Conservation (phyloP, 2,329 filamentous ascomycete species). For the Fusarium agapanthi region DNA sequence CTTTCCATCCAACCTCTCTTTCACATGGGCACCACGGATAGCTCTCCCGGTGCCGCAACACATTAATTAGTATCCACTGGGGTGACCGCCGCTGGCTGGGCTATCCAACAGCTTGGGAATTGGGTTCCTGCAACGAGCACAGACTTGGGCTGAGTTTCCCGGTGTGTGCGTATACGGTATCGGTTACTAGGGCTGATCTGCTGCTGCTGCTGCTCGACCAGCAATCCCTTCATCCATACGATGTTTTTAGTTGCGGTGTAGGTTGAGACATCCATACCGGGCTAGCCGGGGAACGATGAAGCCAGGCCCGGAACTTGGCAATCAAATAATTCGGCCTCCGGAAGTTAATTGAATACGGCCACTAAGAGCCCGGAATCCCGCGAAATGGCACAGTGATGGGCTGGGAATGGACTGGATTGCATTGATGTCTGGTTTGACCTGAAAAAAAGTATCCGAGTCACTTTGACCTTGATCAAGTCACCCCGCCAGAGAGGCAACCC, state of each 20-base stretch:
- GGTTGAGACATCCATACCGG: background rate
- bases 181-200: conserved; percentile 14
- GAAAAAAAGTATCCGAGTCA: conserved; percentile 2
- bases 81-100: conserved; percentile 12
- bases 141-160: conserved; percentile 17
- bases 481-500: conserved; percentile 18
- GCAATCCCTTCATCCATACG: conserved; percentile 12
- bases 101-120: conserved; percentile 36
- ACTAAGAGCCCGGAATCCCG: conserved; percentile 31
- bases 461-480: conserved; percentile 1
- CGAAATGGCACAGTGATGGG: conserved; percentile 23
- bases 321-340: conserved; percentile 14
- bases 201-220: conserved; percentile 2
- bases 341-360: conserved; percentile 23
- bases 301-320: conserved; percentile 24
- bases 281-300: conserved; percentile 16
- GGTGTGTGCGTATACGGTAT: conserved; percentile 1
- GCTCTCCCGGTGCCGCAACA: conserved; percentile 5
- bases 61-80: conserved; percentile 31
- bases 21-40: conserved; percentile 18
- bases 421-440: background rate
- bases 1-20: conserved; percentile 32
- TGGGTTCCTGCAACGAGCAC: conserved; percentile 32
- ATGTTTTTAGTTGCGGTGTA: conserved; percentile 32
- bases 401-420: conserved; percentile 24